Evolutionary conservation across 306 rosid species (phyloP), one percentile per base, ranked within the genome.

Genomic region (Ammopiptanthus mongolicus): DNA sequence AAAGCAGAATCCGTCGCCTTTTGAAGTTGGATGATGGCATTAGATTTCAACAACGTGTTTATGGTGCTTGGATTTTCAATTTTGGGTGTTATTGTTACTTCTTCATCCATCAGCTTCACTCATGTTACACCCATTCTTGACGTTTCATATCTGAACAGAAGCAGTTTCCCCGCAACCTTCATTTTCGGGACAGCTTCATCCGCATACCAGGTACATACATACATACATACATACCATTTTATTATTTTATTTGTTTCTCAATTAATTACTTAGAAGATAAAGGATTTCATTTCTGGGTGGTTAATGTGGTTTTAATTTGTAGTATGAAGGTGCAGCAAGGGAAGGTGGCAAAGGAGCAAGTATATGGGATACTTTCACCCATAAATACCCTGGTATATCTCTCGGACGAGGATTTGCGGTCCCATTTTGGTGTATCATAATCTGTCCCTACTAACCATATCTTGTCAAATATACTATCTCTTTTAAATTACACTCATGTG

Each of bases 301-400:
- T 23, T 23, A 1, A 23, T 23, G 25, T 23, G 28, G 1, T 58
- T 22, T 77, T 23, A 67, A 6, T 78, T 60, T 80, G 36, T 21
- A 71, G 85, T 75, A 63, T 76, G 85, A 91, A 84, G 97, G 97
- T 41, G 91, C 84, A 44, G 88, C 86, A 29, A 78, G 56, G 22
- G 81, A 63, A 70, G 81, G 46, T 76, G 85, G 85, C 23, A 81
- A 36, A 81, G 81, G 85, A 70, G 78, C 78, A 0, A 62, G 78
- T 36, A 63, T 33, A 4, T 81, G 85, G 85, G 85, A 81, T 63
- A 81, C 81, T 8, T 81, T 31, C 74, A 71, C 78, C 60, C 85
- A 76, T 56, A 81, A 63, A 21, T 46, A 63, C 17, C 85, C 85
- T 31, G 74, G 85, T 81, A 5, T 41, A 8, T n/a, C 21, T 34